phyloP scores from a whole-genome alignment of 192 early-diverging fungal genomes.

The Phycomyces blakesleeanus region DNA sequence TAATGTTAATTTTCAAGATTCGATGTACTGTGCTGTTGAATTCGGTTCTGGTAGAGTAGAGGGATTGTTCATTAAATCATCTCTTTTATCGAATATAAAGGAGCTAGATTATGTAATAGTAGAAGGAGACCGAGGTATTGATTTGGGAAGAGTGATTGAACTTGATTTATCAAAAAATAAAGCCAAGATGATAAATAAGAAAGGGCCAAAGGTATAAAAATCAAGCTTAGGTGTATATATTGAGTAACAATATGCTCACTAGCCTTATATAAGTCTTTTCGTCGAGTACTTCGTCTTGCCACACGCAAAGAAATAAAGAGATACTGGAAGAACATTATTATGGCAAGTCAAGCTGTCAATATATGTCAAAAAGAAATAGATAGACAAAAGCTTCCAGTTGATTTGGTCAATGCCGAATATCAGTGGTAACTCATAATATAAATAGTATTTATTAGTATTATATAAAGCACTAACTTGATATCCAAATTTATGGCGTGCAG shows the following conservation, averaged over 20 bases:
- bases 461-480: no score
- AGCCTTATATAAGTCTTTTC: no score
- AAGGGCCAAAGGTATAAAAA: conserved; percentile 7
- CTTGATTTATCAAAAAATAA: conserved; percentile 57
- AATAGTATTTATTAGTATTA: no score
- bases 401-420: conserved; percentile 93
- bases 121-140: conserved; percentile 87
- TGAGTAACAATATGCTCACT: no score
- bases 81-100: conserved; percentile 40
- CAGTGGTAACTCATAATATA: conserved; percentile 56
- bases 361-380: conserved; percentile 85
- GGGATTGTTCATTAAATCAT: conserved; percentile 74
- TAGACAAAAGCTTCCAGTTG: conserved; percentile 88
- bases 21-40: conserved; percentile 62
- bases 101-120: conserved; percentile 82
- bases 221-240: conserved; percentile 29
- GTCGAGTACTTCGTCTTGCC: conserved; percentile 85
- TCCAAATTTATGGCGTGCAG: conserved; percentile 29
- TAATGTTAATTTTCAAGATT: conserved; percentile 31
- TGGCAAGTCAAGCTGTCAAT: conserved; percentile 83
- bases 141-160: conserved; percentile 78
- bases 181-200: conserved; percentile 38
- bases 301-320: conserved; percentile 72
- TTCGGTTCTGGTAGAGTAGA: conserved; percentile 78
- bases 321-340: conserved; percentile 73